Base-by-base conservation (phyloP, 331 rosid species). In the Cydonia oblonga region DNA sequence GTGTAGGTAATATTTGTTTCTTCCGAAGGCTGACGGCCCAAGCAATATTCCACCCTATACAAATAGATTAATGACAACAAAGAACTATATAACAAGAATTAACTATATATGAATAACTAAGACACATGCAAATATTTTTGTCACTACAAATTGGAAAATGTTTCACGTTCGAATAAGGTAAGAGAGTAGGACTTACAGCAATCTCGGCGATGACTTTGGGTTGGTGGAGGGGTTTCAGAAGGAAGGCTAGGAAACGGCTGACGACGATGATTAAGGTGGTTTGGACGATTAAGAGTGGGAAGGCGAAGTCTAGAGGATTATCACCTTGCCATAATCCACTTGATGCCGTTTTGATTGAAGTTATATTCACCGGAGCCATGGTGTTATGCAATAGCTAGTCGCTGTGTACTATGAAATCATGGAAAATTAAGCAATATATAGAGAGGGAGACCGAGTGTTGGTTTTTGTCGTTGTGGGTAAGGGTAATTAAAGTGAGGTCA, bases 141-240 rank as follows among this genome's bases (percentile, higher is more conserved):
- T 14, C 32, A 14, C 3, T 9, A 12, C 6, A 42, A 13, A 18
- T 26, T 53, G 24, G 2, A 38, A 51, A 4, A 14, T 52, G 10
- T 9, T 28, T 7, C 10, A 15, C 29, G 0, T 60, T 26, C 3
- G 67, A 23, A 16, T 49, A 25, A 11, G 10, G 0, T 0, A 20
- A 4, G 28, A n/a, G 61, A 56, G 1, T 7, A 16, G 1, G 12
- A 81, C 85, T 1, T 84, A 86, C 96, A 4, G 82, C 76, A 6
- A 92, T 92, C 51, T 92, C 97, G 2, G 96, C 97, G 0, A 92
- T 87, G 76, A 90, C 98, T 83, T 87, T 88, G 32, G 97, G 98
- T 58, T 92, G 97, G 15, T 90, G 96, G 68, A 92, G 96, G 28
- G 97, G 97, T 66, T 92, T 90, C 83, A 90, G 75, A 46, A 89